Base-by-base conservation (phyloP, 1,139 yeast genomes). In the Candida sp. region DNA sequence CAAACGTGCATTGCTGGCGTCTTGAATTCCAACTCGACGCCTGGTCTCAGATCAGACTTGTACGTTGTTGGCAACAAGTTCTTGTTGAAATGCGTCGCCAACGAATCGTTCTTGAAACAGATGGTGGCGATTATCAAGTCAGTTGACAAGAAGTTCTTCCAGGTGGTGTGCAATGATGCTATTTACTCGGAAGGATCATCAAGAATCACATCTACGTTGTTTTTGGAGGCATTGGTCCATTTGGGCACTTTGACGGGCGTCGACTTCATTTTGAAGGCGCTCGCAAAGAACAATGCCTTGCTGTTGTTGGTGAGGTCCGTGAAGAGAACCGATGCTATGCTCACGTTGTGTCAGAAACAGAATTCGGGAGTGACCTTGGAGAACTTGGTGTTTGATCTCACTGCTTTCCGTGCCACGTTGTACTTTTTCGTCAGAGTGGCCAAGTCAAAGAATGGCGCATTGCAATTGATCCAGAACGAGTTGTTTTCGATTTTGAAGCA, bases 111-210 rank as follows among this genome's bases (percentile, higher is more conserved):
- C 32, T 66, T 82, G 5, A 69, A 72, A 9, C 85, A 83, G 49
- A 68, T 86, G 22, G 64, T 81, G 44, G 77, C 75, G 12, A 79
- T 83, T 30, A 70, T 91, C 44, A 78, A 83, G 48, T 72, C 86
- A 7, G 73, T 85, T 17, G 92, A 88, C 52, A 85, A 81, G 42
- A 80, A 81, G 55, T 71, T 90, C 54, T 73, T 91, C 38, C 87
- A 84, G 35, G 78, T 81, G 1, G 77, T 91, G 33, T 85, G 91
- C 61, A 85, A 84, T 55, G 98, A 94, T 69, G 87, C 96, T 0
- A 80, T 90, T 12, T 78, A 84, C 51, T 92, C 96, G 1, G 96
- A 89, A 58, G 96, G 96, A 0, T 73, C 88, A 0, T 81, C 88
- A 2, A 79, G 96, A 57, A 78, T 92, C n/a, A 86, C 94, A 0